Evolutionary conservation across 2,329 filamentous ascomycete species (phyloP), one percentile per base, ranked within the genome.

Genomic region (Xylariomycetidae sp.): DNA sequence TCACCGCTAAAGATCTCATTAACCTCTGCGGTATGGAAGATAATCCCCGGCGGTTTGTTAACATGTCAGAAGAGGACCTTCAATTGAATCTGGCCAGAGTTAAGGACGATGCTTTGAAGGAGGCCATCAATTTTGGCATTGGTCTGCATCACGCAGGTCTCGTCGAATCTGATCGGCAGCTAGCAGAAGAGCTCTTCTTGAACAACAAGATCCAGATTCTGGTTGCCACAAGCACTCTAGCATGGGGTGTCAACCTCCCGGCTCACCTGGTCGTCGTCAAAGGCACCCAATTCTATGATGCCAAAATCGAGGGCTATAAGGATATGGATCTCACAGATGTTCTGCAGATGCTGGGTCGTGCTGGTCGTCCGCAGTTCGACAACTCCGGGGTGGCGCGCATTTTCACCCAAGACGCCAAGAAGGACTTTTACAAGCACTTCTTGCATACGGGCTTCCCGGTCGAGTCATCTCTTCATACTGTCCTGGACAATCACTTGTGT

Each of bases 321-420:
- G 94, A 98, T 59, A 98, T 98, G 94, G 92, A 98, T 57, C 67
- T 98, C 38, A 98, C 92, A 0, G 92, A 98, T 62, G 92, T 98
- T 19, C 67, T 98, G 41, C 92, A 98, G 63, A 98, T 98, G 92
- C 71, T 98, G 17, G 92, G 92, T 48, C 83, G 92, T 62, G 92
- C 92, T 10, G 92, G 92, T 12, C 85, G 92, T 42, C 92, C 92
- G 4, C 92, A 98, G 56, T 98, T 98, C 57, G 92, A 98, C 60
- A 85, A 82, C 34, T 94, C 89, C 0, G 92, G 94, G 46, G 94
- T 98, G 37, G 94, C 92, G 8, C 82, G 90, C 18, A 98, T 98
- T 55, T 95, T 98, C 56, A 98, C 92, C 0, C 89, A 98, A 53
- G 89, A 97, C 51, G 71, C 90, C 3, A 98, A 97, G 70, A 98